Percentiles rank a stretch among this genome's conserved stretches.
These are phyloP conservation scores for Eimeria sp. DNA, from an alignment of 169 alveolate genomes.

Conservation along the genomic window DNA sequence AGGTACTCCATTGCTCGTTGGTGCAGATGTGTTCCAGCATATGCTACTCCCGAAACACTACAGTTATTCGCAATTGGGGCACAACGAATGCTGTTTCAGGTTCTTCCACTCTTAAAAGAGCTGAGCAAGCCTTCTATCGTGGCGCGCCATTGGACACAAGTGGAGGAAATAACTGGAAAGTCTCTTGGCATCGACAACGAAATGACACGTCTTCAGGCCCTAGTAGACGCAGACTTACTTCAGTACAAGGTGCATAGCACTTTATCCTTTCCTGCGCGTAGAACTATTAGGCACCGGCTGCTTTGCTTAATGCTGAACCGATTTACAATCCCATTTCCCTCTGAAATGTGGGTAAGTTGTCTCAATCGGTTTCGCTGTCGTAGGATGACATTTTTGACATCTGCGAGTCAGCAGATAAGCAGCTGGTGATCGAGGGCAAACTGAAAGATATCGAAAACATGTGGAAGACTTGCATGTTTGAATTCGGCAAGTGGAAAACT, in stretches of 20 bases:
- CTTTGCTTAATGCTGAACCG: neutral
- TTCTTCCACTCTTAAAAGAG: slow-evolving; percentile 95
- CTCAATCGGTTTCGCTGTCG: neutral
- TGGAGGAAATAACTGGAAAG: slow-evolving; percentile 92
- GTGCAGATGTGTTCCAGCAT: neutral
- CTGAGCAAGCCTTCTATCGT: slow-evolving; percentile 95
- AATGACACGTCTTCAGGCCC: slow-evolving; percentile 92
- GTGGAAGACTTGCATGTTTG: slow-evolving; percentile 96
- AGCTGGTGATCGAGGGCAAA: slow-evolving; percentile 95
- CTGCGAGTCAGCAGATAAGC: slow-evolving; percentile 98
- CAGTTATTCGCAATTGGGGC: slow-evolving; percentile 79
- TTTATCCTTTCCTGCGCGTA: neutral
- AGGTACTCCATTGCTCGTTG: slow-evolving; percentile 65
- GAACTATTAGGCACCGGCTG: neutral
- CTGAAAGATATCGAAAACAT: slow-evolving; percentile 94
- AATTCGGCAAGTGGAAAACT: slow-evolving; percentile 96
- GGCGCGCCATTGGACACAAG: slow-evolving; percentile 97
- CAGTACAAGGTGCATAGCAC: slow-evolving; percentile 66
- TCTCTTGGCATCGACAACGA: slow-evolving; percentile 91
- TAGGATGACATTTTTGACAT: slow-evolving; percentile 98
- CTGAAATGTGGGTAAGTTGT: neutral
- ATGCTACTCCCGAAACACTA: neutral
- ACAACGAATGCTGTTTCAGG: slow-evolving; percentile 56
- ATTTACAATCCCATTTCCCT: neutral
- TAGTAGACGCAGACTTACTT: slow-evolving; percentile 92